These are phyloP conservation scores for Furcasterigmium furcatum DNA, from an alignment of 2,329 filamentous ascomycete genomes.

Conservation along the genomic window DNA sequence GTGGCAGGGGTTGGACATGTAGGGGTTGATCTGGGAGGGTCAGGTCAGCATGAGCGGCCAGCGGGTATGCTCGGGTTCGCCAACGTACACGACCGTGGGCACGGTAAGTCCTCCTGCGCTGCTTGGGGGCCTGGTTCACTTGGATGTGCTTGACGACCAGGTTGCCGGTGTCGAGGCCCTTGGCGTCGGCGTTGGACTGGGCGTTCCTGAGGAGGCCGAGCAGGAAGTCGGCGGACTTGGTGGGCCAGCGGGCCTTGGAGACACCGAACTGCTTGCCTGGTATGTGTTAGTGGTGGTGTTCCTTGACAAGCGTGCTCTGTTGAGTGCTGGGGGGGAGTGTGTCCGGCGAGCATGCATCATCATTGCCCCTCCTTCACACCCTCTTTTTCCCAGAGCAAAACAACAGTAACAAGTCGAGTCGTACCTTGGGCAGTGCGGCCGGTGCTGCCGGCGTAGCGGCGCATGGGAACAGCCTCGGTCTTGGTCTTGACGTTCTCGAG, in stretches of 20 bases:
- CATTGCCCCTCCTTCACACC: slow-evolving; percentile 6
- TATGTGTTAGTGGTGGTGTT: slow-evolving; percentile 3
- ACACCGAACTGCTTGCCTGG: slow-evolving; percentile 99
- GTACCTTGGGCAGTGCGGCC: slow-evolving; percentile 97
- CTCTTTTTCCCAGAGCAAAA: neutral
- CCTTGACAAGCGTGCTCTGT: no score
- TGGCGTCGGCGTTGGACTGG: slow-evolving; percentile 94
- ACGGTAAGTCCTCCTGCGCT: slow-evolving; percentile 98
- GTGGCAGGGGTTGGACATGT: slow-evolving; percentile 99
- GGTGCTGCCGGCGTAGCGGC: slow-evolving; percentile 93
- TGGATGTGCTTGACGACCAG: slow-evolving; percentile 99
- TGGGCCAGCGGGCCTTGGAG: slow-evolving; percentile 95
- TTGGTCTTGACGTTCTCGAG: slow-evolving; percentile 97
- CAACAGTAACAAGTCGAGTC: slow-evolving; percentile 31
- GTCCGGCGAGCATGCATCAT: neutral
- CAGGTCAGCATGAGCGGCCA: slow-evolving; percentile 18
- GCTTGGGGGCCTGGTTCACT: slow-evolving; percentile 99
- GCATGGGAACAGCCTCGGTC: slow-evolving; percentile 97
- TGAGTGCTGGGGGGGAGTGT: no score
- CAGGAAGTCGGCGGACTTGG: slow-evolving; percentile 98
- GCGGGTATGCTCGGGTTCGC: neutral
- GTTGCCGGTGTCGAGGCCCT: slow-evolving; percentile 96
- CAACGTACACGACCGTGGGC: slow-evolving; percentile 98
- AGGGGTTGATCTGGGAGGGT: slow-evolving; percentile 88
- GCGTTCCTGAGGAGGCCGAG: slow-evolving; percentile 97